A percentile compares a stretch with the other conserved stretches of the same genome.
These are phyloP conservation scores for Colletotrichum tofieldiae DNA, from an alignment of 2,329 filamentous ascomycete species.

Conservation along the genomic window DNA sequence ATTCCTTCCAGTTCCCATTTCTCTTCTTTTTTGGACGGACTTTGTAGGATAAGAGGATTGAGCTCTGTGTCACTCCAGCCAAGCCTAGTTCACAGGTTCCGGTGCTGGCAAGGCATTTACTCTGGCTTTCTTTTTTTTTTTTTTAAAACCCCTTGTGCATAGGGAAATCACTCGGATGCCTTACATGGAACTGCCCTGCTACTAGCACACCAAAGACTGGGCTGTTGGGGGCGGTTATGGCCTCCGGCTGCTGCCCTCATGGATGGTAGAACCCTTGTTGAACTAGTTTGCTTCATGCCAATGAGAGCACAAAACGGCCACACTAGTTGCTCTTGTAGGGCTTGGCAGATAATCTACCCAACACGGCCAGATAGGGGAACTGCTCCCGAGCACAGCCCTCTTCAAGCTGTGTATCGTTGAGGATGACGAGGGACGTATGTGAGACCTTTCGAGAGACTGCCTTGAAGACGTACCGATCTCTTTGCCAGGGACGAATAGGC, in stretches of 20 bases:
- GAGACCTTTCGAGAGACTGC: background rate
- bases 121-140: too few species aligned
- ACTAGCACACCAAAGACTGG: too few species aligned
- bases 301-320: conserved; percentile 5
- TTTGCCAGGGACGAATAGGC: background rate
- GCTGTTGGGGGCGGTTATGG: background rate
- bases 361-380: background rate
- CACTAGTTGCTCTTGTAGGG: background rate
- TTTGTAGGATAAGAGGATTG: background rate
- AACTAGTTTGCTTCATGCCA: background rate
- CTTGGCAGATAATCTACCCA: conserved; percentile 38
- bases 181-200: background rate
- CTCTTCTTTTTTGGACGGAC: background rate
- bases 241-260: conserved; percentile 1
- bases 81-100: background rate
- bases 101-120: too few species aligned
- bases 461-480: background rate
- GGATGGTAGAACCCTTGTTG: conserved; percentile 7
- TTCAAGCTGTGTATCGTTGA: background rate
- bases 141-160: too few species aligned
- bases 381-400: conserved; percentile 25
- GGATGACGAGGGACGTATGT: background rate
- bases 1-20: background rate
- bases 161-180: background rate
- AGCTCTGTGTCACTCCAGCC: background rate